Base-by-base conservation (phyloP, 352 stramenopile genomes). In the Pythium aphanidermatum region DNA sequence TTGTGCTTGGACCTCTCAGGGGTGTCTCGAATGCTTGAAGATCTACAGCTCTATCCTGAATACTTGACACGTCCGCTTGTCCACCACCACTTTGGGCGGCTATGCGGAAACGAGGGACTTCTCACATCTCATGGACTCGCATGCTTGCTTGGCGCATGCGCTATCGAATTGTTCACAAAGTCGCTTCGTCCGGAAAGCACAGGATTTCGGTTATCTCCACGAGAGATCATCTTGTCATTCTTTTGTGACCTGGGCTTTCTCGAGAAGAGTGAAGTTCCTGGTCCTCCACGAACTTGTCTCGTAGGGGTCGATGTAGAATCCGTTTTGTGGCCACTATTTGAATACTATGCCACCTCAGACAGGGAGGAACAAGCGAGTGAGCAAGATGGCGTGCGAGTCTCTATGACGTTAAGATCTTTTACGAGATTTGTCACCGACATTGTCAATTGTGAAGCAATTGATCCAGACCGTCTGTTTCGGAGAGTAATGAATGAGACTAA, bases 291-390 rank as follows among this genome's bases (percentile, higher is more conserved):
- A 2, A 66, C 83, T n/a, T 85, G 68, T 48, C 73, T 85, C 24
- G 74, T 91, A 19, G 78, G 75, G 0, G 64, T 67, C 14, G 75
- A 91, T 20, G 66, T 86, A 13, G 73, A 91, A 50, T 65, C 45
- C 16, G 74, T 91, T 12, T 49, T 88, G 10, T 91, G 75, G 75
- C 71, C 75, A n/a, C 69, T 91, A 7, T 88, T 88, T 42, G 73
- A 88, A 40, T 91, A 91, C 56, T 86, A 87, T 40, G 56, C 74
- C 7, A 56, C 60, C 8, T 56, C 60, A 16, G 46, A 52, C 4
- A 29, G 19, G 5, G 13, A 35, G 1, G 24, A 33, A 23, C 13
- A 21, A 12, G 19, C 25, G 3, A n/a, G 38, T 28, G 28, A 51
- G 12, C n/a, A 36, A 16, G 32, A 81, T 3, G 55, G 71, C 17